These are phyloP conservation scores for Neurospora sp. DNA, from an alignment of 495 filamentous ascomycete species.

Conservation along the genomic window DNA sequence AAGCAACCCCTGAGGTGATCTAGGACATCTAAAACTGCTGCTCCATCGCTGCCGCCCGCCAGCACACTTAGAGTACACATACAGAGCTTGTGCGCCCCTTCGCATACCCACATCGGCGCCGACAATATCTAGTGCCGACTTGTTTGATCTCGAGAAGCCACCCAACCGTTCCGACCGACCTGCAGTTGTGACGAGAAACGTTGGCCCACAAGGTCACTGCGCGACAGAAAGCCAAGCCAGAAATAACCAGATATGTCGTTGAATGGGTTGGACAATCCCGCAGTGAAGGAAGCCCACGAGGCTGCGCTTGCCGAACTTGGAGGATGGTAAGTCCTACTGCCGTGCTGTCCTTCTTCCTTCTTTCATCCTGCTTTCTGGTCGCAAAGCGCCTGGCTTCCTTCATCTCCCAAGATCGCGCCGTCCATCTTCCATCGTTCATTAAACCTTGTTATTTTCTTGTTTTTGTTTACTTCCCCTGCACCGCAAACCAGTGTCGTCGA, in stretches of 20 bases:
- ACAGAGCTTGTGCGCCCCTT: neutral
- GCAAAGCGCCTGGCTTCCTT: neutral
- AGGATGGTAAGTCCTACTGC: constrained; percentile 66
- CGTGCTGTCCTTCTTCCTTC: neutral
- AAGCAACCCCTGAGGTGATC: neutral
- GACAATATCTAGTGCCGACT: neutral
- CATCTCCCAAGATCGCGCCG: neutral
- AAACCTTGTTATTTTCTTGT: neutral
- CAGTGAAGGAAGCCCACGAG: constrained; percentile 77
- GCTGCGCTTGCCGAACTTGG: constrained; percentile 70
- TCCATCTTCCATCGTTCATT: neutral
- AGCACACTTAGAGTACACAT: neutral
- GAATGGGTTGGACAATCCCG: constrained; percentile 83
- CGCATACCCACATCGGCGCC: neutral
- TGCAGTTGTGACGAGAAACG: neutral
- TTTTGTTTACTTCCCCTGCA: neutral
- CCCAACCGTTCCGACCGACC: neutral
- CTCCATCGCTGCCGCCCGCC: neutral
- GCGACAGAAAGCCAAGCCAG: neutral
- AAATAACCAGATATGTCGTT: constrained; percentile 64
- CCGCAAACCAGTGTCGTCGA: neutral
- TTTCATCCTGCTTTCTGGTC: neutral
- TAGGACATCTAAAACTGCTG: neutral
- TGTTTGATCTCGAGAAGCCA: neutral
- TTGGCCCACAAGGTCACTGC: neutral